Evolutionary conservation across 192 early-diverging fungal genomes (phyloP).

Genomic region (Coemansia sp.): DNA sequence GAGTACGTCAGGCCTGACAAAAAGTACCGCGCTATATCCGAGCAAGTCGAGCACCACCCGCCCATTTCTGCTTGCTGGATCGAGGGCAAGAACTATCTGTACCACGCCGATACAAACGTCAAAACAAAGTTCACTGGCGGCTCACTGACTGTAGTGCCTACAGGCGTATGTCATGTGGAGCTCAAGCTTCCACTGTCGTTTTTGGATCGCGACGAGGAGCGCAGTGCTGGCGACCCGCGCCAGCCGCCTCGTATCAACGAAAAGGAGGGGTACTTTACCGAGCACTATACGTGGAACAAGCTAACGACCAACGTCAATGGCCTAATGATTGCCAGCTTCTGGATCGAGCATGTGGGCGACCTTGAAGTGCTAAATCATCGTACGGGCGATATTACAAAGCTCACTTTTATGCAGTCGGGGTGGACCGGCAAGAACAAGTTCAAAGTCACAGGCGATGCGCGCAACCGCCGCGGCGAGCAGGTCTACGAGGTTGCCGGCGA

Average conservation of each 20-base stretch:
- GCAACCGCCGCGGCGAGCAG: slow-evolving; percentile 52
- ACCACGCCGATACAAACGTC: slow-evolving; percentile 87
- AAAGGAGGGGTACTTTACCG: slow-evolving; percentile 61
- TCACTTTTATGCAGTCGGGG: slow-evolving; percentile 79
- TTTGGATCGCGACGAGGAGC: slow-evolving; percentile 49
- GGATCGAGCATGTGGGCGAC: slow-evolving; percentile 88
- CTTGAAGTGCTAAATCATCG: slow-evolving; percentile 80
- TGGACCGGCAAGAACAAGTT: slow-evolving; percentile 72
- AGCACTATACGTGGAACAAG: slow-evolving; percentile 90
- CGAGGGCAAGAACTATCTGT: slow-evolving; percentile 78
- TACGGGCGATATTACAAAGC: slow-evolving; percentile 75
- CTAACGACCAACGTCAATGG: slow-evolving; percentile 86
- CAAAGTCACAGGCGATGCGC: slow-evolving; percentile 64
- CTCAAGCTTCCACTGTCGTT: slow-evolving; percentile 68
- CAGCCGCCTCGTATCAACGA: slow-evolving; percentile 48
- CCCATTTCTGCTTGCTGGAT: slow-evolving; percentile 88
- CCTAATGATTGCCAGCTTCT: slow-evolving; percentile 81
- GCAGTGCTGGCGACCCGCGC: slow-evolving; percentile 22
- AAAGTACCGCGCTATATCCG: slow-evolving; percentile 78
- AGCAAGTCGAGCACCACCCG: slow-evolving; percentile 92
- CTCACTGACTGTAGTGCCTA: slow-evolving; percentile 78
- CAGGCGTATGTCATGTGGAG: slow-evolving; percentile 79
- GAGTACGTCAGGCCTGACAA: slow-evolving; percentile 83
- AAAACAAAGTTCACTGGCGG: slow-evolving; percentile 87
- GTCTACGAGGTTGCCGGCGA: slow-evolving; percentile 69